Evolutionary conservation across 352 stramenopile genomes (phyloP).

Genomic region (Globisporangium middletonii): DNA sequence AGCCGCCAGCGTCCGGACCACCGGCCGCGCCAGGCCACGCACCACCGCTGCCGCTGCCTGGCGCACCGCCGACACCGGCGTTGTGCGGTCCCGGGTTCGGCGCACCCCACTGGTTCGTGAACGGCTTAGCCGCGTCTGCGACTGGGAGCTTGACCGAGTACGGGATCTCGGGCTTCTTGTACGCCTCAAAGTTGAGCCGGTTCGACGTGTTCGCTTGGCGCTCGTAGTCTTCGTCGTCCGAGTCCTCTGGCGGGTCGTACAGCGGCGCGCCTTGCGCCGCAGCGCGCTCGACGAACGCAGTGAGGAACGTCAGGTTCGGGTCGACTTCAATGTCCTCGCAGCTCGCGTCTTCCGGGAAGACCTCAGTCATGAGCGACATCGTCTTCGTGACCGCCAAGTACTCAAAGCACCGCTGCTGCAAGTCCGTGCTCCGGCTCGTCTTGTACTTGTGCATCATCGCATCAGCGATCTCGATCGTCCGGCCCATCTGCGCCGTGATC

Average conservation of each 20-base stretch:
- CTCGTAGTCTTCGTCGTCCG: slow-evolving; percentile 93
- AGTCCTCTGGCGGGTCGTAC: slow-evolving; percentile 95
- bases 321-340: slow-evolving; percentile 95
- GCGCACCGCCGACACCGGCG: slow-evolving; percentile 8
- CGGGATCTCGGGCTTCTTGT: slow-evolving; percentile 88
- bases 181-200: slow-evolving; percentile 84
- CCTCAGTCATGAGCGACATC: slow-evolving; percentile 84
- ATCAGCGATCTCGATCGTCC: slow-evolving; percentile 87
- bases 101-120: slow-evolving; percentile 60
- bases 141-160: slow-evolving; percentile 73
- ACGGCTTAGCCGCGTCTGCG: slow-evolving; percentile 42
- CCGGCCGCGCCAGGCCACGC: slow-evolving; percentile 24
- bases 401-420: slow-evolving; percentile 99
- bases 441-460: slow-evolving; percentile 97
- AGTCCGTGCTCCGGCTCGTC: slow-evolving; percentile 91
- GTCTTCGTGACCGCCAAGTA: slow-evolving; percentile 94
- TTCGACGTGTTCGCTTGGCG: slow-evolving; percentile 51
- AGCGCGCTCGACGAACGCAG: slow-evolving; percentile 92
- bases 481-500: slow-evolving; percentile 93
- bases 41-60: not conserved
- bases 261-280: slow-evolving; percentile 87
- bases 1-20: slow-evolving; percentile 33
- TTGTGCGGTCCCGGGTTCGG: slow-evolving; percentile 17
- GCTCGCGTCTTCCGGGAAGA: slow-evolving; percentile 96
- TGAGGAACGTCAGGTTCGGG: slow-evolving; percentile 94